Evolutionary conservation across 192 early-diverging fungal genomes (phyloP).

Genomic region (Umbelopsis sp.): DNA sequence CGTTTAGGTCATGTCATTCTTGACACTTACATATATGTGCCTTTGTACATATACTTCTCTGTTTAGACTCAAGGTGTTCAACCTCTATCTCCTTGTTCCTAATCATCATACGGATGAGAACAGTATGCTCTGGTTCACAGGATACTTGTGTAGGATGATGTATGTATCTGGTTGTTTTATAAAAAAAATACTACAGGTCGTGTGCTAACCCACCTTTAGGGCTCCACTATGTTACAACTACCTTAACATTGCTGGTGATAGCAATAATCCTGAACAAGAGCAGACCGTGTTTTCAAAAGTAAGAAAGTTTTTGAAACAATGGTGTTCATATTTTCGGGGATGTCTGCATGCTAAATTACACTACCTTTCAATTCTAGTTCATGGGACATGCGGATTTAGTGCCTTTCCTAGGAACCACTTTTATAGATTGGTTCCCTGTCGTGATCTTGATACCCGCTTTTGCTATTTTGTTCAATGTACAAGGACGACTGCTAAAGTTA

Average conservation of each 20-base stretch:
- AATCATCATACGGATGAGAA: conserved; percentile 94
- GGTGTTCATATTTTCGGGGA: neutral
- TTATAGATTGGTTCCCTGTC: conserved; percentile 88
- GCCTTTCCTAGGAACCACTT: conserved; percentile 84
- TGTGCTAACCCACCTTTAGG: conserved; percentile 45
- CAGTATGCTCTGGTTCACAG: conserved; percentile 89
- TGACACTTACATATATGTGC: conserved; percentile 89
- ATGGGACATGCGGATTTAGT: conserved; percentile 88
- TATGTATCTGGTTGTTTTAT: conserved; percentile 30
- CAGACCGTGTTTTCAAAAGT: conserved; percentile 54
- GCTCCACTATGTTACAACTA: conserved; percentile 94
- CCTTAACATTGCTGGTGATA: conserved; percentile 67
- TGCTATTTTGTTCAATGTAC: conserved; percentile 79
- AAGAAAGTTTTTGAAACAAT: conserved; percentile 10
- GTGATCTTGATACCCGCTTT: conserved; percentile 78
- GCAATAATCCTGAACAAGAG: conserved; percentile 27
- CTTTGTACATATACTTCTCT: conserved; percentile 89
- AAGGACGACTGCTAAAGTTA: conserved; percentile 75
- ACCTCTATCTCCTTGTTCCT: conserved; percentile 85
- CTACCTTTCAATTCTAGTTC: conserved; percentile 43
- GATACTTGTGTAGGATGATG: conserved; percentile 85
- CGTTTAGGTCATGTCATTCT: conserved; percentile 65
- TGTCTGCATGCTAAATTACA: neutral
- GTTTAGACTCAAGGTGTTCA: conserved; percentile 88
- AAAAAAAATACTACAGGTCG: conserved; percentile 26